phyloP scores from a whole-genome alignment of 176 grass and related monocot genomes.

The Hordeum marinum region DNA sequence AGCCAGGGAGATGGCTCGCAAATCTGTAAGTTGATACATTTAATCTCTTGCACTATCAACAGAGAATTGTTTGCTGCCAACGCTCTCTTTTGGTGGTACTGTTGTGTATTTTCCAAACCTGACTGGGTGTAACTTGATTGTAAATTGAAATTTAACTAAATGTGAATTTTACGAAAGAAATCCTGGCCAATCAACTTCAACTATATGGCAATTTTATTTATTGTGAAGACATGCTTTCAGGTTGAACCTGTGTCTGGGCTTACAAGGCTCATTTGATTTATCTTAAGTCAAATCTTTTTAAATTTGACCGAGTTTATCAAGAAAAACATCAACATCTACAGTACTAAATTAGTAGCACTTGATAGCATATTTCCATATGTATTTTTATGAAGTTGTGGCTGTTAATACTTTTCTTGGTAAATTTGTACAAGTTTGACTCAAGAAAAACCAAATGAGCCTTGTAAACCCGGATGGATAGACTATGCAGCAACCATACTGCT shows the following conservation, averaged over 20 bases:
- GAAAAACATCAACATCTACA: neutral
- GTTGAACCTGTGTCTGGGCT: neutral
- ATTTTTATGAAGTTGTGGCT: neutral
- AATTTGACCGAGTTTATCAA: neutral
- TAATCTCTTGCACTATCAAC: neutral
- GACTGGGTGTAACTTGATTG: neutral
- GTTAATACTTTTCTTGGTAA: neutral
- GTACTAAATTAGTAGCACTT: neutral
- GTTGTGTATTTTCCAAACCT: neutral
- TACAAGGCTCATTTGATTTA: neutral
- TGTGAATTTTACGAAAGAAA: neutral
- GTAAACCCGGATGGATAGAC: neutral
- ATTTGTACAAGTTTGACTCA: neutral
- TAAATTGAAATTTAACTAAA: neutral
- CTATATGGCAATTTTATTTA: neutral
- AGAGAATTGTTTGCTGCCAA: neutral
- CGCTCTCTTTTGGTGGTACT: neutral
- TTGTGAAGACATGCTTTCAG: neutral
- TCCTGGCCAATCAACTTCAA: neutral
- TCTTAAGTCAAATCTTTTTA: too few species aligned
- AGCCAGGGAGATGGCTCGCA: constrained; percentile 87
- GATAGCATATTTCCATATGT: neutral
- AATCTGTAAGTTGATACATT: constrained; percentile 61
- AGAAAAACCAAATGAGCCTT: neutral
- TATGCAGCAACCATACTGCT: neutral